Base-by-base conservation (phyloP, 2,329 filamentous ascomycete genomes). In the Paecilomyces niveus region DNA sequence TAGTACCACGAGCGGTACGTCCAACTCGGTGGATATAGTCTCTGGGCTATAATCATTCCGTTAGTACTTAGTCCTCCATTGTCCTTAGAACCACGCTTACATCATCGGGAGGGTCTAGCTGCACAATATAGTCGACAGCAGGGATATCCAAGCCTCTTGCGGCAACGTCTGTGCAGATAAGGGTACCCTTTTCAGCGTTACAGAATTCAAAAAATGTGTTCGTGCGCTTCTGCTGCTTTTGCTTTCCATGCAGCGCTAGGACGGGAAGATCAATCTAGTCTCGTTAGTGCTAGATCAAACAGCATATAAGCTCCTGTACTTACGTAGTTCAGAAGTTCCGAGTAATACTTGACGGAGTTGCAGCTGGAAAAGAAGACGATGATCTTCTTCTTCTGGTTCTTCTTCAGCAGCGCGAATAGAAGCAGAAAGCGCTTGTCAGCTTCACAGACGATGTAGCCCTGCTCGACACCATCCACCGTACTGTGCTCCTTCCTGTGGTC, bases 141-240 rank as follows among this genome's bases (percentile, higher is more conserved):
- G 93, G 93, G 63, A 97, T 97, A 82, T 97, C 94, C 54, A 99
- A 83, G 35, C 94, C 94, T 80, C 94, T 83, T 2, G 94, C 94
- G 53, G 94, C 94, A 63, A 99, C 94, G 69, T 99, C 94, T 0
- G 94, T 99, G 78, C 92, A 97, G 66, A 99, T 94, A 57, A 99
- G 77, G 0, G 90, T 96, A 24, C 93, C 94, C 64, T 89, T 85
- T 64, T 86, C 87, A 18, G 92, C 88, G 68, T 92, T 92, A 70
- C 85, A 88, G 73, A 99, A 99, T 73, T 97, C 93, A 74, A 97
- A 99, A 74, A 99, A 99, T 0, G 92, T 96, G 72, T 95, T 96
- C 24, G 94, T 99, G n/a, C 94, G 89, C 76, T 96, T 96, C 76
- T 97, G 92, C 76, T 99, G 94, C 78, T 99, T 99, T 77, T 96